Conservation (phyloP, 2,329 filamentous ascomycete genomes). For the Cyphellophora attinorum region DNA sequence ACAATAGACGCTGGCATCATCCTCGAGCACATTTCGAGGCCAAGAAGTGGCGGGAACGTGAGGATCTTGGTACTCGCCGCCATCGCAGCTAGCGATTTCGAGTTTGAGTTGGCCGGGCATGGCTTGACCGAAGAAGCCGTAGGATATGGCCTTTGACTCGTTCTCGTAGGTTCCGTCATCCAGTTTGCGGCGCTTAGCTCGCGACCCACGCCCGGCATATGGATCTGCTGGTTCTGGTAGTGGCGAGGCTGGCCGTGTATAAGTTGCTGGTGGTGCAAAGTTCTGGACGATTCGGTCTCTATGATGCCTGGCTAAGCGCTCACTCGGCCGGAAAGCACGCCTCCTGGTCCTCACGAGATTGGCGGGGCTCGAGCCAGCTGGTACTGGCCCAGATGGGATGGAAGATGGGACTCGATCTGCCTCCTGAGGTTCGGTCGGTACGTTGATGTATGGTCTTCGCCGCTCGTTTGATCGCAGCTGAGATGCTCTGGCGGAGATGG, state of each 20-base stretch:
- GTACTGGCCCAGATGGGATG: slow-evolving; percentile 1
- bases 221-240: slow-evolving; percentile 4
- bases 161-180: slow-evolving; percentile 50
- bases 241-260: slow-evolving; percentile 13
- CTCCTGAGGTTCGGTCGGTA: slow-evolving; percentile 9
- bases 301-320: slow-evolving; percentile 12
- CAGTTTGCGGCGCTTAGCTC: slow-evolving; percentile 59
- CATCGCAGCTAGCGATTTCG: slow-evolving; percentile 85
- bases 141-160: slow-evolving; percentile 53
- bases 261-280: slow-evolving; percentile 10
- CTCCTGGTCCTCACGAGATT: slow-evolving; percentile 15
- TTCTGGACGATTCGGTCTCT: slow-evolving; percentile 13
- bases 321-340: slow-evolving; percentile 20
- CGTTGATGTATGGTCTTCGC: slow-evolving; percentile 11
- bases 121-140: slow-evolving; percentile 80
- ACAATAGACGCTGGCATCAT: slow-evolving; percentile 80
- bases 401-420: slow-evolving; percentile 2
- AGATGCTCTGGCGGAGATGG: slow-evolving; percentile 7
- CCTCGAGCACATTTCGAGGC: slow-evolving; percentile 72
- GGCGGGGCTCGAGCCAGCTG: slow-evolving; percentile 6
- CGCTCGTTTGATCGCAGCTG: slow-evolving; percentile 5
- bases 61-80: slow-evolving; percentile 58
- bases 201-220: slow-evolving; percentile 24
- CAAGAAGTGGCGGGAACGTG: slow-evolving; percentile 46
- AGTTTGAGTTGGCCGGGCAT: slow-evolving; percentile 71